phyloP scores from a whole-genome alignment of 2,329 filamentous ascomycete species.

The Dactylellina parvicollis region DNA sequence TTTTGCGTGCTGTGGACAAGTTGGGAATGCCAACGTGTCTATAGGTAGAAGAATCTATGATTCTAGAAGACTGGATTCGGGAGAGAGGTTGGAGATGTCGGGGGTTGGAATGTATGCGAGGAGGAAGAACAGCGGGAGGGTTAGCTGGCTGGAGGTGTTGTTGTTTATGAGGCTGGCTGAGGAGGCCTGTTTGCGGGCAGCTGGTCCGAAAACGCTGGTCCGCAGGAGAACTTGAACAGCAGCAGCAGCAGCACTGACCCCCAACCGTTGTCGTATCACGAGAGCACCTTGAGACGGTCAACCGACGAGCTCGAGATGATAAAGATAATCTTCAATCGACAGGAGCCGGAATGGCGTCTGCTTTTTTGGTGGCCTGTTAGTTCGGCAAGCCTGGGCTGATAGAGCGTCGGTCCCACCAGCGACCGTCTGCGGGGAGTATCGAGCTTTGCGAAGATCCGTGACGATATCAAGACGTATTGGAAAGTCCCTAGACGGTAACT shows the following conservation, averaged over 20 bases:
- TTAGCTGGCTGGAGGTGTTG: not conserved
- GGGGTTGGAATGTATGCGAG: not conserved
- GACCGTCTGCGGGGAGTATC: not conserved
- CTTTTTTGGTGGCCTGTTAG: conserved; percentile 27
- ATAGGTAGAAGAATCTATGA: not conserved
- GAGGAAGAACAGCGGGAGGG: not conserved
- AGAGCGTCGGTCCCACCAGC: not conserved
- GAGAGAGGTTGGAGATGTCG: conserved; percentile 1
- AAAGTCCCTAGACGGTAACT: not conserved
- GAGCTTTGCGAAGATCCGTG: not conserved
- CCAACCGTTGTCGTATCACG: conserved; percentile 47
- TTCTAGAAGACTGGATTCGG: not conserved
- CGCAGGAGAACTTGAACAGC: not conserved
- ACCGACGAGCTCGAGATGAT: not conserved
- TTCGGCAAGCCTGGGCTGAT: conserved; percentile 6
- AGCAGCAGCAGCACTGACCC: not conserved
- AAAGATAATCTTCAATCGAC: not conserved
- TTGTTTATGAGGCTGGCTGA: conserved; percentile 3
- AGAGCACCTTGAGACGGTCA: conserved; percentile 42
- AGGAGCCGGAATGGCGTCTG: not conserved
- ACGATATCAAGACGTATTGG: conserved; percentile 24
- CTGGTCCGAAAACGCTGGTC: conserved; percentile 42
- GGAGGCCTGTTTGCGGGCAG: conserved; percentile 39
- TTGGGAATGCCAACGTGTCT: not conserved
- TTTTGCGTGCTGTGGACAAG: not conserved